phyloP scores from a whole-genome alignment of 176 grass and related monocot species.

The Raddia guianensis region DNA sequence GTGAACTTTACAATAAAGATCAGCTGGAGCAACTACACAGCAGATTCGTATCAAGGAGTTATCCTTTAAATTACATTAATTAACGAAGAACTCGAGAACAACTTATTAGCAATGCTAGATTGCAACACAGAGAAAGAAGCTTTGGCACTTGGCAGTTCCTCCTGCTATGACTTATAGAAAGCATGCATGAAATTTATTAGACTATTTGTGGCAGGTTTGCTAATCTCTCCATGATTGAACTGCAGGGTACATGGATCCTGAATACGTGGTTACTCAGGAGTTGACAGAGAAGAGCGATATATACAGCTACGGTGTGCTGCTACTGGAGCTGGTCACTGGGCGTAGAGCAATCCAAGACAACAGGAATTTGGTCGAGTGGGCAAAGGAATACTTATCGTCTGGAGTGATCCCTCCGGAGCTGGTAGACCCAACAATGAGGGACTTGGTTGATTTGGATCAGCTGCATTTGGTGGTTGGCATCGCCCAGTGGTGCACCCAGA shows the following conservation, averaged over 20 bases:
- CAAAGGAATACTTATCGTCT: constrained; percentile 59
- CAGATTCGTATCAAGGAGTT: not conserved
- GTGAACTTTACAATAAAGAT: constrained; percentile 37
- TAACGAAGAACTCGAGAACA: not conserved
- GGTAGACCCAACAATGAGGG: constrained; percentile 60
- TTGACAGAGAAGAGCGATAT: constrained; percentile 98
- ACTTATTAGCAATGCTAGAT: not conserved
- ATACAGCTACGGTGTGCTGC: constrained; percentile 91
- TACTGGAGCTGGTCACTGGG: constrained; percentile 84
- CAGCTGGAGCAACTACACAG: not conserved
- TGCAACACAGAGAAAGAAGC: not conserved
- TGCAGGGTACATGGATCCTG: constrained; percentile 99
- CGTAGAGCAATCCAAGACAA: constrained; percentile 84
- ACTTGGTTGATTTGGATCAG: constrained; percentile 62
- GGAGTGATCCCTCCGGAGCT: constrained; percentile 57
- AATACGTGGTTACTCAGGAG: constrained; percentile 92
- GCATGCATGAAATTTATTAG: not conserved
- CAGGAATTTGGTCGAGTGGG: constrained; percentile 89
- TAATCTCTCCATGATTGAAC: constrained; percentile 7
- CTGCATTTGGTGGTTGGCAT: constrained; percentile 72
- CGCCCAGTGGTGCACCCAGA: constrained; percentile 77
- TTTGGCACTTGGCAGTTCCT: not conserved
- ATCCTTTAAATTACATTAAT: not conserved
- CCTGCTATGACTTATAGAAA: not conserved
- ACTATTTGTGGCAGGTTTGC: not conserved